Conservation (phyloP, 331 rosid genomes). For the Malus hybrid region DNA sequence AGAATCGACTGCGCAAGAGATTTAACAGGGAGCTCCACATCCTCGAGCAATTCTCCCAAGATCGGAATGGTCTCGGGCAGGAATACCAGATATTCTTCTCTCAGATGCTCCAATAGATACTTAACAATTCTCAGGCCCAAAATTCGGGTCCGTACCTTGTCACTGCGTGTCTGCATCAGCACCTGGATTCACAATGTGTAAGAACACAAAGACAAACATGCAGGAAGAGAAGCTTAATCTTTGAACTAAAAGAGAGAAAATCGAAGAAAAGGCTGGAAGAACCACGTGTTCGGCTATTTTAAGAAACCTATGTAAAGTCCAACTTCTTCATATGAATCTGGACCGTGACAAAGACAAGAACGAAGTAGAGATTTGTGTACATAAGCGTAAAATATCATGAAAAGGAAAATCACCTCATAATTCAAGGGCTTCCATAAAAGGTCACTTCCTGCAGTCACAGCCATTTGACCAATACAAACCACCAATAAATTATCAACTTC, state of each 20-base stretch:
- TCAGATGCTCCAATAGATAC: slow-evolving; percentile 65
- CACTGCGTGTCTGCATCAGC: slow-evolving; percentile 80
- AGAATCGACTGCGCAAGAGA: slow-evolving; percentile 82
- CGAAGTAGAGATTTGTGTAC: background rate
- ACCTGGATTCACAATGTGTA: slow-evolving; percentile 44
- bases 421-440: slow-evolving; percentile 81
- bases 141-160: slow-evolving; percentile 56
- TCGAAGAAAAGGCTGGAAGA: background rate
- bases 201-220: background rate
- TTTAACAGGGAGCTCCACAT: slow-evolving; percentile 76
- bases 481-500: slow-evolving; percentile 83
- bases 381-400: background rate
- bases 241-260: background rate
- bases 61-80: slow-evolving; percentile 82
- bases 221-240: background rate
- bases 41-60: slow-evolving; percentile 89
- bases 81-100: slow-evolving; percentile 81
- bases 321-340: background rate
- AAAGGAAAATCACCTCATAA: slow-evolving; percentile 55
- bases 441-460: slow-evolving; percentile 84
- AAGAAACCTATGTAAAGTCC: background rate
- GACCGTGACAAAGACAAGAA: background rate
- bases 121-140: slow-evolving; percentile 64
- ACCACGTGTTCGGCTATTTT: background rate
- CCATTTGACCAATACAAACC: slow-evolving; percentile 85